Conservation (phyloP, 768 basidiomycete genomes). For the Rhizopogon sp. region DNA sequence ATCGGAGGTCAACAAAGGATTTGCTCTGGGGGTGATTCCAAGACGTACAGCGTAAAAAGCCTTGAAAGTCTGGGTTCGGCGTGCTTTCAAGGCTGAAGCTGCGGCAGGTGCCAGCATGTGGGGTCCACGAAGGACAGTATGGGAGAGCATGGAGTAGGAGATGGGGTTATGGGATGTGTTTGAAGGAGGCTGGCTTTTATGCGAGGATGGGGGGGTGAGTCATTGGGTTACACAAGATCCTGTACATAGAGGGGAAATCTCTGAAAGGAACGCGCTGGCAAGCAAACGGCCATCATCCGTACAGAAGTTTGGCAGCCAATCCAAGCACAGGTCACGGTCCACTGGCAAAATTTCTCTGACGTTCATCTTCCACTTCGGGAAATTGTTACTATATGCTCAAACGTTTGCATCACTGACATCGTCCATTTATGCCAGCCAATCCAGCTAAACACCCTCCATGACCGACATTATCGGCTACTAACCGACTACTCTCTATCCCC, state of each 20-base stretch:
- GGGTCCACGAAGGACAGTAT: constrained; percentile 22
- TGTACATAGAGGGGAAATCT: not conserved
- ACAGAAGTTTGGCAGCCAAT: not conserved
- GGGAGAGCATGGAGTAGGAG: constrained; percentile 30
- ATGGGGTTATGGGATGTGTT: not conserved
- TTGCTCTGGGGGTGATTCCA: too few species aligned
- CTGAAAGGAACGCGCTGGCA: not conserved
- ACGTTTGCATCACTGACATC: too few species aligned
- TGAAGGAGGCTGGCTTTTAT: constrained; percentile 10
- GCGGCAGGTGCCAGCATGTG: constrained; percentile 20
- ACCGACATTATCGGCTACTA: too few species aligned
- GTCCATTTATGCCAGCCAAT: too few species aligned
- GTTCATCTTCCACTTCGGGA: too few species aligned
- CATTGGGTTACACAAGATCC: not conserved
- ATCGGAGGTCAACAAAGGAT: constrained; percentile 14
- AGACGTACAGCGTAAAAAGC: constrained; percentile 54
- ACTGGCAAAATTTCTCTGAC: not conserved
- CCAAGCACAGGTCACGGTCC: not conserved
- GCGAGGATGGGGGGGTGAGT: constrained; percentile 3
- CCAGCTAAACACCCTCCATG: too few species aligned
- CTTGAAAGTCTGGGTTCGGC: constrained; percentile 37
- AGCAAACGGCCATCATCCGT: not conserved
- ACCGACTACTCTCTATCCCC: too few species aligned
- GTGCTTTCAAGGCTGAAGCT: constrained; percentile 29
- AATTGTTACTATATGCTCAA: too few species aligned